Evolutionary conservation across 305 asterid species (phyloP).

Genomic region (Fraxinus floribunda): DNA sequence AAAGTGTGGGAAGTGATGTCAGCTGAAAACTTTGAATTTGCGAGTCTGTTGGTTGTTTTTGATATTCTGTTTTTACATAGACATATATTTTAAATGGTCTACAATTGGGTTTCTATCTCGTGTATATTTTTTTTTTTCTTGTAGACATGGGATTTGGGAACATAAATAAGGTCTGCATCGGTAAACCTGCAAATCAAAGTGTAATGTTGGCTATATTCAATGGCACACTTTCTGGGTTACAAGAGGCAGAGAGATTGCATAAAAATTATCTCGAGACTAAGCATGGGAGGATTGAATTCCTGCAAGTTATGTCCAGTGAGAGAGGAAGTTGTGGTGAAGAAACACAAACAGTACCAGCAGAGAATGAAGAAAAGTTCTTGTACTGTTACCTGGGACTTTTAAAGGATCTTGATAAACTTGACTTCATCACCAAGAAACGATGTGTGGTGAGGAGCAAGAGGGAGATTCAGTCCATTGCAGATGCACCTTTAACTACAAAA

Average conservation of each 20-base stretch:
- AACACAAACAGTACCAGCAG: conserved; percentile 20
- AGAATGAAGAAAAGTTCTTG: conserved; percentile 32
- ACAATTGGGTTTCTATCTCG: not conserved
- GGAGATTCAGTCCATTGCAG: conserved; percentile 47
- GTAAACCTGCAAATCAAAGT: conserved; percentile 64
- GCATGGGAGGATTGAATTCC: conserved; percentile 47
- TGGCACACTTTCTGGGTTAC: conserved; percentile 60
- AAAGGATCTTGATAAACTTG: conserved; percentile 61
- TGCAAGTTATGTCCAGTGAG: conserved; percentile 25
- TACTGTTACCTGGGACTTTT: conserved; percentile 60
- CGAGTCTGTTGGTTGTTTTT: not conserved
- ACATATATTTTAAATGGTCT: not conserved
- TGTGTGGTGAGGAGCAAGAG: conserved; percentile 57
- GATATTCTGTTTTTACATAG: not conserved
- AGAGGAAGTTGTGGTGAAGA: conserved; percentile 20
- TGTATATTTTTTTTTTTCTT: not conserved
- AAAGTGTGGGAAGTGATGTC: not conserved
- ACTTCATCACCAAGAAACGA: conserved; percentile 55
- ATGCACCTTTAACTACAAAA: conserved; percentile 23
- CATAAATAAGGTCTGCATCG: conserved; percentile 51
- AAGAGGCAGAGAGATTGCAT: conserved; percentile 56
- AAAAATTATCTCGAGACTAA: conserved; percentile 34
- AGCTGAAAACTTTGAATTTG: not conserved
- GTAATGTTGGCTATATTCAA: conserved; percentile 54
- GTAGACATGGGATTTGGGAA: conserved; percentile 55